phyloP scores from a whole-genome alignment of 345 rosid species.

The Hibiscus trionum region DNA sequence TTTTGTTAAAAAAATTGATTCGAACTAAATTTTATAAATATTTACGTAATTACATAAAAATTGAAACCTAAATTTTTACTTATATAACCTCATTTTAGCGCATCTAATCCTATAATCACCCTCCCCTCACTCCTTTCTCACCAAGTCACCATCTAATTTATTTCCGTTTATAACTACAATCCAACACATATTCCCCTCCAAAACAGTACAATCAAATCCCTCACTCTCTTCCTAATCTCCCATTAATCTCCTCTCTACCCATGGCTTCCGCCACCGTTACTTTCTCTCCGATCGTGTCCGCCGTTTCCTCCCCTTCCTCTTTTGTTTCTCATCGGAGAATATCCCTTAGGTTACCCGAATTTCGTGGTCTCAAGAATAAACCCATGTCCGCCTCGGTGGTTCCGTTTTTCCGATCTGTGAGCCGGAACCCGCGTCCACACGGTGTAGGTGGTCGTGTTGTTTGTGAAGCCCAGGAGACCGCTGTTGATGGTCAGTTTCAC shows the following conservation, averaged over 20 bases:
- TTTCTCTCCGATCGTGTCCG: neutral
- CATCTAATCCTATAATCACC: no score
- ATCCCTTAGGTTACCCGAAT: conserved; percentile 8
- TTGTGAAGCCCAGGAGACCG: conserved; percentile 26
- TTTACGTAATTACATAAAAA: no score
- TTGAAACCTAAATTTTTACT: no score
- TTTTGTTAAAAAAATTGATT: no score
- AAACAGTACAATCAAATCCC: neutral
- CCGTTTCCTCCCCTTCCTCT: conserved; percentile 13
- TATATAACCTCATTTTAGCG: no score
- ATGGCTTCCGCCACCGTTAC: conserved; percentile 14
- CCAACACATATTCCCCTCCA: neutral
- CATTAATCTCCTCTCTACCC: neutral
- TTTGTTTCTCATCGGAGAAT: conserved; percentile 1
- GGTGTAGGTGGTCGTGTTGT: conserved; percentile 4
- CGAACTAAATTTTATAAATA: no score
- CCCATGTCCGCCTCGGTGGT: neutral
- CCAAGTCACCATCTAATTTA: neutral
- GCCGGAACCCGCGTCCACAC: neutral
- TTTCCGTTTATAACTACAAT: neutral
- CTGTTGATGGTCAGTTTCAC: conserved; percentile 16
- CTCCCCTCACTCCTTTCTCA: neutral
- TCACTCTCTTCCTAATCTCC: neutral
- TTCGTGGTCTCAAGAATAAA: conserved; percentile 18
- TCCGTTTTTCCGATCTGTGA: conserved; percentile 11